Conservation (phyloP, 2,329 filamentous ascomycete genomes). For the Ascochyta viciae-villosae region DNA sequence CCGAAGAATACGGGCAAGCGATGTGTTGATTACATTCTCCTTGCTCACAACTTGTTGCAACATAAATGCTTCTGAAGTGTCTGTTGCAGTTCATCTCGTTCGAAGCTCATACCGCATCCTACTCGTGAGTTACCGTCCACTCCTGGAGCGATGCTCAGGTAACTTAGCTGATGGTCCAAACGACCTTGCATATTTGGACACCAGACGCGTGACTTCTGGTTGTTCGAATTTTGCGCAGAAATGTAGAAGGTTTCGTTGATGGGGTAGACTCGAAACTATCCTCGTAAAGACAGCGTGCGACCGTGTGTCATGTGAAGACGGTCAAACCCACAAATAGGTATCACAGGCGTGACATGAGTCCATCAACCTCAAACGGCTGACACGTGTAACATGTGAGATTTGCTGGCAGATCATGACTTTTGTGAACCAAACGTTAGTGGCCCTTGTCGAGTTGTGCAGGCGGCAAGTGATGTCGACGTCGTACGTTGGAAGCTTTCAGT, state of each 20-base stretch:
- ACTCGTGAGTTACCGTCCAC: too few relatives aligned
- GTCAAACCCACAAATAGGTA: neutral
- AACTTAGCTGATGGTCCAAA: too few relatives aligned
- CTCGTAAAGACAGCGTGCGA: constrained; percentile 24
- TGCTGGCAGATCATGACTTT: too few relatives aligned
- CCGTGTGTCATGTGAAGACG: constrained; percentile 1
- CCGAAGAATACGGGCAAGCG: neutral
- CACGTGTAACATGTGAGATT: neutral
- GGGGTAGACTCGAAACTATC: neutral
- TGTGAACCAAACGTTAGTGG: too few relatives aligned
- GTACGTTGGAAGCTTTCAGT: neutral
- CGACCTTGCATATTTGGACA: too few relatives aligned
- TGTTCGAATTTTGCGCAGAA: too few relatives aligned
- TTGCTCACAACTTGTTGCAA: too few relatives aligned
- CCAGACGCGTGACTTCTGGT: too few relatives aligned
- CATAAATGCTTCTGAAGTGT: too few relatives aligned
- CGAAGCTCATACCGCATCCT: too few relatives aligned
- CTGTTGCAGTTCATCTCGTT: too few relatives aligned
- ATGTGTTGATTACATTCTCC: neutral
- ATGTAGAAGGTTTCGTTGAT: neutral
- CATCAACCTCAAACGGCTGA: neutral
- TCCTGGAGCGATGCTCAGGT: too few relatives aligned
- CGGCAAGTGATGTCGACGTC: neutral
- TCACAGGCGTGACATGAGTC: constrained; percentile 3
- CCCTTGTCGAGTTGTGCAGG: neutral